Conservation (phyloP, 345 rosid species). For the Bruguiera gymnorhiza region DNA sequence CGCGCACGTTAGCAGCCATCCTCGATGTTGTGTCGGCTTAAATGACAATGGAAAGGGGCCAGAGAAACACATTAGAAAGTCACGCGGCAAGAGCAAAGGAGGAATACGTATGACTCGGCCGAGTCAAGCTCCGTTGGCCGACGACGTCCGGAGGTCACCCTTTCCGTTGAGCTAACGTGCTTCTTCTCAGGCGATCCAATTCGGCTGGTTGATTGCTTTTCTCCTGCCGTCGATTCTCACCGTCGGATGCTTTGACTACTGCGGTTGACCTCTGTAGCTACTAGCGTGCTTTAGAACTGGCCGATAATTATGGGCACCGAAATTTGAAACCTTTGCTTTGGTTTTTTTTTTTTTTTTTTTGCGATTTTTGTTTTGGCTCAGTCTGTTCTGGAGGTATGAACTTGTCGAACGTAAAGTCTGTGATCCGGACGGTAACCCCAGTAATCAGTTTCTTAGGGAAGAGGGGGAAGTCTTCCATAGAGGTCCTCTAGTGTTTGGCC, state of each 20-base stretch:
- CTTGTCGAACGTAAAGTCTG: neutral
- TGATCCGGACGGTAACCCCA: slow-evolving; percentile 16
- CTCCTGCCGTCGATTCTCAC: neutral
- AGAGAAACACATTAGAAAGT: neutral
- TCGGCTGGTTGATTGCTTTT: slow-evolving; percentile 10
- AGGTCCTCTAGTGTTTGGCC: slow-evolving; percentile 35
- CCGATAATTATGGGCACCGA: neutral
- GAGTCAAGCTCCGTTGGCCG: neutral
- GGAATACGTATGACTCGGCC: neutral
- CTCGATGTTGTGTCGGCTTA: neutral
- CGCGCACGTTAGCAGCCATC: slow-evolving; percentile 18
- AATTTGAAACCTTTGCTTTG: neutral
- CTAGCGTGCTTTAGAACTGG: neutral
- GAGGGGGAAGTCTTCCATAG: slow-evolving; percentile 27
- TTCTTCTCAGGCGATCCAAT: slow-evolving; percentile 26
- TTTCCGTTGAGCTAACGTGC: slow-evolving; percentile 12
- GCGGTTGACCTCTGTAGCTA: neutral
- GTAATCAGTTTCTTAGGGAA: slow-evolving; percentile 1
- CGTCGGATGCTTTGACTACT: neutral
- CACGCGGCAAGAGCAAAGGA: neutral
- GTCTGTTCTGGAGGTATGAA: no score
- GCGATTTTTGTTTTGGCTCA: no score
- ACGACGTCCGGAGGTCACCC: neutral
- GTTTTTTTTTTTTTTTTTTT: neutral
- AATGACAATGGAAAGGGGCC: no score